Evolutionary conservation across 345 rosid species (phyloP), one percentile per base, ranked within the genome.

Genomic region (Salix caprea): DNA sequence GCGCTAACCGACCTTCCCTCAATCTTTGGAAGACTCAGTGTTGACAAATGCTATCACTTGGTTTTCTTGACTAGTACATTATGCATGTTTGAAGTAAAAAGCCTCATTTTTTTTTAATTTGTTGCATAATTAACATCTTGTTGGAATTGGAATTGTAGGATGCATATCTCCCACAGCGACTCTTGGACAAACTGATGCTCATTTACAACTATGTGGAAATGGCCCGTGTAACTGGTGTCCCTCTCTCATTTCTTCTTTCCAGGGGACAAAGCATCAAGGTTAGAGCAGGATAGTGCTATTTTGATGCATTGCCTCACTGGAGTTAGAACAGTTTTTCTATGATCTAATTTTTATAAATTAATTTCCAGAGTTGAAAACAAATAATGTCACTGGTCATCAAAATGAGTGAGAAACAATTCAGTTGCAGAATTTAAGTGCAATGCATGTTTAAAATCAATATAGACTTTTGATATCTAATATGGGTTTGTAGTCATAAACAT

Each of bases 201-300:
- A 83, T 96, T 81, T 96, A 93, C 82, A 96, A 93, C 74, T 93
- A 96, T 87, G 94, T 96, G 52, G 99, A 96, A 87, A 96, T 96
- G 99, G 99, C 99, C 77, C 97, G 98, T 86, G 99, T 93, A 77
- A 93, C 98, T 46, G 99, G 99, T n/a, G 99, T 96, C 26, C 99
- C 99, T 18, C 79, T 96, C 56, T 93, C 97, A 68, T 96, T 91
- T 84, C 98, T 96, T 80, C 99, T 96, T 83, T 90, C 99, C 36
- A 92, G 97, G 86, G 99, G 99, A 65, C 98, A 96, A 86, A 93
- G 97, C 84, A 96, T 96, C 77, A 96, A 96, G 97, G 98, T 89
- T 65, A 44, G 70, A 42, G 30, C 66, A 61, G 67, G 52, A 3
- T 4, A 46, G 52, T 46, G 52, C 52, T 46, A 46, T 14, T 12